Evolutionary conservation across 257 asterid genomes (phyloP).

Genomic region (Nicotiana noctiflora): DNA sequence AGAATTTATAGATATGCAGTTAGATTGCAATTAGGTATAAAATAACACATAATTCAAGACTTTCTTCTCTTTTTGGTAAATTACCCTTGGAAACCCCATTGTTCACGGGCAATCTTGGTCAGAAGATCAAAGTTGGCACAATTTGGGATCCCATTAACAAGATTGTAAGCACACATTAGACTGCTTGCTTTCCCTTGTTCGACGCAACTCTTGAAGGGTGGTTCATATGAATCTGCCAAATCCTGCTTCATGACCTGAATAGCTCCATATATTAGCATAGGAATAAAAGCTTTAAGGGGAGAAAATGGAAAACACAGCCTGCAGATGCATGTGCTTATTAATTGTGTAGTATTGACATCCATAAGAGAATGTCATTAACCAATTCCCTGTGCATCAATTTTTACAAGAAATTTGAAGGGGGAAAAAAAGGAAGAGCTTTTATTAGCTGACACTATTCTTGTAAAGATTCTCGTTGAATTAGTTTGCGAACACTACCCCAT

Average conservation of each 20-base stretch:
- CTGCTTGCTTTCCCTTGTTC: conserved; percentile 52
- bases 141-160: conserved; percentile 59
- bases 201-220: conserved; percentile 66
- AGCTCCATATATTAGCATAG: background rate
- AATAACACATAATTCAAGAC: background rate
- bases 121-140: conserved; percentile 54
- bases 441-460: background rate
- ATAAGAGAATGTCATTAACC: background rate
- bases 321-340: background rate
- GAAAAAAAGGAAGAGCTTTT: background rate
- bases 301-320: background rate
- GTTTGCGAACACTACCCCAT: background rate
- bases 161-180: conserved; percentile 68
- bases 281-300: background rate
- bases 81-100: conserved; percentile 77
- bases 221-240: conserved; percentile 65
- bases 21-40: background rate
- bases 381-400: background rate
- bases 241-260: conserved; percentile 57
- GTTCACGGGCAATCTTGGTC: conserved; percentile 41
- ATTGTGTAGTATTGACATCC: no score
- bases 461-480: background rate
- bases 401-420: background rate
- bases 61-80: background rate
- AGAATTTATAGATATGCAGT: background rate